Base-by-base conservation (phyloP, 306 rosid species). In the Glycyrrhiza uralensis region DNA sequence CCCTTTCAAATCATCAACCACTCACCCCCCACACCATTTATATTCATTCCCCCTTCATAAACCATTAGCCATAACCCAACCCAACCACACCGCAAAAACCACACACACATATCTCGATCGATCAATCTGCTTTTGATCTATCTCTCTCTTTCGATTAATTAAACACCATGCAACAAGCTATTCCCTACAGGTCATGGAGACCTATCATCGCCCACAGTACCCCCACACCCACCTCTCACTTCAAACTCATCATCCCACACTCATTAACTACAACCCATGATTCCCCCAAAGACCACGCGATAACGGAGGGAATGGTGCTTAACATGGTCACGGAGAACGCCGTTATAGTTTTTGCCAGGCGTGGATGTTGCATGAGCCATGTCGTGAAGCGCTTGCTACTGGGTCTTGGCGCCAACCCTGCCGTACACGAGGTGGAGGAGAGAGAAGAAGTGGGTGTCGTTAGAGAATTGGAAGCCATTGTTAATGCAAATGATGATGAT, bases 281-380 rank as follows among this genome's bases (percentile, higher is more conserved):
- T 15, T 10, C 82, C 13, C 14, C 70, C 23, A 69, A 65, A 22
- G 12, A 3, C 6, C 20, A 23, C 0, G 30, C n/a, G 3, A n/a
- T 22, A 5, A 23, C 70, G 0, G 62, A 32, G 4, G 50, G 12
- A 14, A 64, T 29, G 36, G 52, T 84, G 7, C 15, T 0, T 24
- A 46, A 38, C 29, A 75, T 81, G 76, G 93, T 86, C 3, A 67
- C 86, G 0, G 90, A 88, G 44, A 88, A 69, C 69, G 81, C 93
- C 0, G 81, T 83, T 17, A 86, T 86, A 55, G 90, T 88, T 3
- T 66, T 85, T 7, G 87, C 76, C 1, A 62, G 86, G 77, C 77
- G 69, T 0, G 93, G 84, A 0, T 88, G 93, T 69, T 88, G 93
- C 57, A 85, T 88, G 93, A 79, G 89, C 75, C 90, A 88, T 5